A percentile compares a stretch with the other conserved stretches of the same genome.
These are phyloP conservation scores for Fonsecaea pugnacius DNA, from an alignment of 2,329 filamentous ascomycete species.

Conservation along the genomic window DNA sequence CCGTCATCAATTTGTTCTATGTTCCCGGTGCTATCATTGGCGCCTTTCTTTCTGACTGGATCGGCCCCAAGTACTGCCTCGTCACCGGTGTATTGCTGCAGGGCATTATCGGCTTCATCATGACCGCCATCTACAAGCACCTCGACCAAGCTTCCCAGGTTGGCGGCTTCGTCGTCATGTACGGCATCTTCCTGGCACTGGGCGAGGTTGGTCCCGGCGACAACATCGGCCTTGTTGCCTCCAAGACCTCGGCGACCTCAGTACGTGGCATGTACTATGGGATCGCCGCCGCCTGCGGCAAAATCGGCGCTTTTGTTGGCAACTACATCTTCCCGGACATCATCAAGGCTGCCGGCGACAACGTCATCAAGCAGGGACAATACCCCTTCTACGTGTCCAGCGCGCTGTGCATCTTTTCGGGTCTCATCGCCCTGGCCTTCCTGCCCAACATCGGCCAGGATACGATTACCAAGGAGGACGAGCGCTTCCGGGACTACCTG, in stretches of 20 bases:
- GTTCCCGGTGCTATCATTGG: conserved; percentile 80
- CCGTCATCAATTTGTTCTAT: conserved; percentile 85
- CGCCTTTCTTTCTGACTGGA: conserved; percentile 74
- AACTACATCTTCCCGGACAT: conserved; percentile 76
- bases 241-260: conserved; percentile 84
- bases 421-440: conserved; percentile 66
- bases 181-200: conserved; percentile 75
- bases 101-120: conserved; percentile 81
- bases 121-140: conserved; percentile 76
- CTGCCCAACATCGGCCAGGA: conserved; percentile 76
- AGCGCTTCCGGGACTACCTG: conserved; percentile 74
- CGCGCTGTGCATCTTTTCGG: conserved; percentile 75
- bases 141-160: conserved; percentile 71
- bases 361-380: conserved; percentile 67
- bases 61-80: conserved; percentile 78
- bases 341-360: conserved; percentile 62
- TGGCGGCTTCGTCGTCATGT: conserved; percentile 76
- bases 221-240: conserved; percentile 85
- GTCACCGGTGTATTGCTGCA: conserved; percentile 72
- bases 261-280: conserved; percentile 78
- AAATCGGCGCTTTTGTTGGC: conserved; percentile 74
- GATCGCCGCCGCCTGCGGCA: conserved; percentile 53
- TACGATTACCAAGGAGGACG: conserved; percentile 79
- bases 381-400: conserved; percentile 90
- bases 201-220: conserved; percentile 86